Evolutionary conservation across 371 early-diverging fungal species (phyloP).

Genomic region (Blastocladiella emersonii): DNA sequence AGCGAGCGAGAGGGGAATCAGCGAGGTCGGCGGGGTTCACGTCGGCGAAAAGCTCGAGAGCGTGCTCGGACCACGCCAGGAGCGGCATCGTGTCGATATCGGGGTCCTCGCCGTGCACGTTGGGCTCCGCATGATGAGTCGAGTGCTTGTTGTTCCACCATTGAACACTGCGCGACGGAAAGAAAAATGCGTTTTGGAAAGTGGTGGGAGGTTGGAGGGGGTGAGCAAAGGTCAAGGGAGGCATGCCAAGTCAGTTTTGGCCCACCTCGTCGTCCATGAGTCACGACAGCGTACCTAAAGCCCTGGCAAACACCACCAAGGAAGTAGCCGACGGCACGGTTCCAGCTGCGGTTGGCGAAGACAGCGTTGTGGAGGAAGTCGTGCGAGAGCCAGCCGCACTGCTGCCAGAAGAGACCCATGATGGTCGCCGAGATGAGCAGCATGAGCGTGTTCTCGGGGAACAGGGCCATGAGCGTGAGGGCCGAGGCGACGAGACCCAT

Average conservation of each 20-base stretch:
- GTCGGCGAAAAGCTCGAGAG: slow-evolving; percentile 51
- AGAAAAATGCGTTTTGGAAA: slow-evolving; percentile 21
- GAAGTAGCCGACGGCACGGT: slow-evolving; percentile 50
- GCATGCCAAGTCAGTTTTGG: slow-evolving; percentile 7
- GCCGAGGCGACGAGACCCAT: slow-evolving; percentile 36
- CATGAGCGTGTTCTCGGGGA: slow-evolving; percentile 16
- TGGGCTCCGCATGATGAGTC: slow-evolving; percentile 74
- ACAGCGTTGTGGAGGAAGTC: slow-evolving; percentile 77
- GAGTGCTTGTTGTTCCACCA: slow-evolving; percentile 86
- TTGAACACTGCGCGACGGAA: slow-evolving; percentile 19
- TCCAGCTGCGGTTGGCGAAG: slow-evolving; percentile 48
- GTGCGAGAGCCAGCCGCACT: slow-evolving; percentile 78
- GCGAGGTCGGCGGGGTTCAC: slow-evolving; percentile 30
- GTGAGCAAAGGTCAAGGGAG: not conserved
- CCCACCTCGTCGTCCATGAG: slow-evolving; percentile 21
- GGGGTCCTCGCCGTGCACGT: slow-evolving; percentile 69
- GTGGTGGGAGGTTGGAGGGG: no score
- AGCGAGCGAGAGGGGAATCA: slow-evolving; percentile 34
- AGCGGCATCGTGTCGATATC: slow-evolving; percentile 78
- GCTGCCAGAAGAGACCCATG: slow-evolving; percentile 71
- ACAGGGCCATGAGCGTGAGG: slow-evolving; percentile 32
- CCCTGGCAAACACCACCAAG: slow-evolving; percentile 69
- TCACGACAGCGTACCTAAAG: slow-evolving; percentile 51
- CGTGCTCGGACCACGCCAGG: slow-evolving; percentile 72
- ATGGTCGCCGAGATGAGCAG: slow-evolving; percentile 42